Evolutionary conservation across 495 filamentous ascomycete species (phyloP), one percentile per base, ranked within the genome.

Genomic region (Apiosordaria backusii): DNA sequence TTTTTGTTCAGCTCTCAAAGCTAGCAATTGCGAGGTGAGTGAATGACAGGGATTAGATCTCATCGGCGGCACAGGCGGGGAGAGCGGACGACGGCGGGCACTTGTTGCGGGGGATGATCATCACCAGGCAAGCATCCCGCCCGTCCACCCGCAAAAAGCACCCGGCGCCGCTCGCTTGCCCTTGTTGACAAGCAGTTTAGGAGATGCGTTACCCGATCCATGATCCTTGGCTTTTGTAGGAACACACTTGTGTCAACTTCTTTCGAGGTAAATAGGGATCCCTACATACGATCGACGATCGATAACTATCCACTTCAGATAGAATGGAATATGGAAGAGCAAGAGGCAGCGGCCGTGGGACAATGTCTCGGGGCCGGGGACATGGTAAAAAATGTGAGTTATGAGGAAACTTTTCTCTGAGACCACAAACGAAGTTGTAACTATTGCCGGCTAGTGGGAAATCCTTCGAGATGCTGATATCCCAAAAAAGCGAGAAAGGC

Each of bases 361-460:
- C 52, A 55, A 55, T 55, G 52, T 55, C 52, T 55, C 52, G 22
- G 52, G 52, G 52, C n/a, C 52, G 22, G 22, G 9, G 52, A 55
- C 52, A 45, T 45, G 16, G 10, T 15, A 18, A 2, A 19, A 23
- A 55, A 55, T 55, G 21, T 55, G 52, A 55, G 52, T 6, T 55
- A n/a, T 55, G 18, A 55, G 40, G n/a, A 23, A 23, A 21, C n/a
- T 55, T 15, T 19, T 55, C 22, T 5, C 10, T 55, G n/a, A 55
- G 22, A 19, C 22, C 19, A n/a, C n/a, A n/a, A n/a, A n/a, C n/a
- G n/a, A 55, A 22, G 52, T 19, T 18, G 52, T 19, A 55, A 55
- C 22, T 55, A 55, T 23, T 55, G 18, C 52, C 22, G 18, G n/a
- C n/a, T 55, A 55, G 52, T 55, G 52, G n/a, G 22, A 55, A 23